These are phyloP conservation scores for Paragyromitra xinjiangensis DNA, from an alignment of 495 filamentous ascomycete species.

Conservation along the genomic window DNA sequence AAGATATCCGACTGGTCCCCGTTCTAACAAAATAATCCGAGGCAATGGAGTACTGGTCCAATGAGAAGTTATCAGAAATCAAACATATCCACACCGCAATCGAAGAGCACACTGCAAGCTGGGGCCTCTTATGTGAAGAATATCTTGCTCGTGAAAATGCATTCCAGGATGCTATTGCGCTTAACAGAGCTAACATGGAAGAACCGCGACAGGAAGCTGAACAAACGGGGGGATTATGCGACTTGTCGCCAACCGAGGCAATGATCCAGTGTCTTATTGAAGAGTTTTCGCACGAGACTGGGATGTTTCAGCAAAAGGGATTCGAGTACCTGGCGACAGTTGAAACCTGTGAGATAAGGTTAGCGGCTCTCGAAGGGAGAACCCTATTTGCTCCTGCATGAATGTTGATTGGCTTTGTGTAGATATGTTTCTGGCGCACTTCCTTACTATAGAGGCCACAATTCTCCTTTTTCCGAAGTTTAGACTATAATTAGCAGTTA, in stretches of 20 bases:
- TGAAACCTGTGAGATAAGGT: not conserved
- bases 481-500: too few relatives aligned
- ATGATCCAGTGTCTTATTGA: not conserved
- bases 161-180: not conserved
- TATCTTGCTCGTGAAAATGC: not conserved
- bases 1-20: not conserved
- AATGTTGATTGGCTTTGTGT: not conserved
- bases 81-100: not conserved
- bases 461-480: too few relatives aligned
- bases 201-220: too few relatives aligned
- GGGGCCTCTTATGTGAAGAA: not conserved
- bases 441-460: too few relatives aligned
- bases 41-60: too few relatives aligned
- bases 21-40: too few relatives aligned
- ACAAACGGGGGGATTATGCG: too few relatives aligned
- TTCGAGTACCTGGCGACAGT: not conserved
- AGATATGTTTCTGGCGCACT: too few relatives aligned
- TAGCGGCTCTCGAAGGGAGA: slow-evolving; percentile 10
- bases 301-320: not conserved
- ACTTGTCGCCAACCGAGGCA: not conserved
- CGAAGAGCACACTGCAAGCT: not conserved
- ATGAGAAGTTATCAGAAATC: not conserved
- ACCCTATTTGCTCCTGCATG: not conserved
- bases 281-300: not conserved
- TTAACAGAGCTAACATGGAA: not conserved